phyloP scores from a whole-genome alignment of 2,329 filamentous ascomycete species.

The Phialocephala subalpina region DNA sequence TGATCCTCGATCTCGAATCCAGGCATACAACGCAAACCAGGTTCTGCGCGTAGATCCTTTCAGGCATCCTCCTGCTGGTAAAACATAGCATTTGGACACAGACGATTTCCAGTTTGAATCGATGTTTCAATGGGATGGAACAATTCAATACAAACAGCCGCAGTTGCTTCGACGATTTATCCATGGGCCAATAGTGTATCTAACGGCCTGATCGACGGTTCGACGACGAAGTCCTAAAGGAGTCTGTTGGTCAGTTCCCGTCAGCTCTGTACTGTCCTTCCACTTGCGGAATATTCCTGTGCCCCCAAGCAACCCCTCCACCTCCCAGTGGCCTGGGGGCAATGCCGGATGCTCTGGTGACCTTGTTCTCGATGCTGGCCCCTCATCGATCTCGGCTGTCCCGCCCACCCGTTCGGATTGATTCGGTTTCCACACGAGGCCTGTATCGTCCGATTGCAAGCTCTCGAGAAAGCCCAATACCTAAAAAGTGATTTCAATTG shows the following conservation, averaged over 20 bases:
- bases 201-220: not conserved
- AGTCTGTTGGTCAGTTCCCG: not conserved
- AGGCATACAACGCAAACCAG: not conserved
- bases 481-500: not conserved
- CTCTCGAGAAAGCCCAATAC: not conserved
- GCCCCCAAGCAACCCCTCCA: not conserved
- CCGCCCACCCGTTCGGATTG: constrained; percentile 7
- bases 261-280: not conserved
- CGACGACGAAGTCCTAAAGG: not conserved
- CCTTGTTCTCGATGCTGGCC: constrained; percentile 2
- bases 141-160: constrained; percentile 2
- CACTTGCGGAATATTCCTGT: not conserved
- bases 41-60: constrained; percentile 1
- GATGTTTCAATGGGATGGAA: not conserved
- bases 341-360: not conserved
- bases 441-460: not conserved
- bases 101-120: not conserved
- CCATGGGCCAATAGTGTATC: not conserved
- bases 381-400: constrained; percentile 17
- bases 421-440: constrained; percentile 12
- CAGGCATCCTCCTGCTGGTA: not conserved
- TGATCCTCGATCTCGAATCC: not conserved
- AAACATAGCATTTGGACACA: not conserved
- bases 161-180: constrained; percentile 1
- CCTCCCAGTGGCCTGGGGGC: not conserved